Conservation (phyloP, 345 rosid species). For the Sisymbrium altissimum region DNA sequence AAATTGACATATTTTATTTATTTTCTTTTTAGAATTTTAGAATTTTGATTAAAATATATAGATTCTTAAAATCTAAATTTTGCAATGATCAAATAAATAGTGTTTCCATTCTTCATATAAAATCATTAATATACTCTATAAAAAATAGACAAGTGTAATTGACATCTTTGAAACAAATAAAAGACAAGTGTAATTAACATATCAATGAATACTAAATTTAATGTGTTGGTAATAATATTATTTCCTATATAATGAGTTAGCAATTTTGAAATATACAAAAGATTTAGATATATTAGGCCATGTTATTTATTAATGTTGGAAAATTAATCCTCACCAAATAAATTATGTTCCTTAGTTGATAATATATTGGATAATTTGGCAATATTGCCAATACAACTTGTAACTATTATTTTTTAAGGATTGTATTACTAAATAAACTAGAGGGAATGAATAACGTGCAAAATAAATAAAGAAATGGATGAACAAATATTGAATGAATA, state of each 20-base stretch:
- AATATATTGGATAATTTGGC: too few species aligned
- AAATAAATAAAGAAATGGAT: too few species aligned
- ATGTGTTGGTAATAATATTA: neutral
- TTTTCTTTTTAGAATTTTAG: too few species aligned
- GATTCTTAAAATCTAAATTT: neutral
- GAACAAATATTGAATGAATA: neutral
- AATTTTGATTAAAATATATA: neutral
- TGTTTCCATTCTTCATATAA: too few species aligned
- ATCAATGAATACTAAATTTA: neutral
- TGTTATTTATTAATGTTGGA: neutral
- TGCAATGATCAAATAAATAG: too few species aligned
- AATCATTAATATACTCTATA: too few species aligned
- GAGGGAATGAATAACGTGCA: too few species aligned
- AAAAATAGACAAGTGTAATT: too few species aligned
- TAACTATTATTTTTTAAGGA: too few species aligned
- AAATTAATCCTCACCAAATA: neutral
- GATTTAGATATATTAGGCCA: neutral
- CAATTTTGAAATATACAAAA: neutral
- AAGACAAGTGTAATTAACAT: neutral
- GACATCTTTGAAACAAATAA: too few species aligned
- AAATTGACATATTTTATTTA: too few species aligned
- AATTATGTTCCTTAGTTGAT: neutral
- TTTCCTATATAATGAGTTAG: neutral
- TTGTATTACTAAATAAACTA: too few species aligned
- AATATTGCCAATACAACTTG: neutral